Evolutionary conservation across 208 protist genomes (phyloP), one percentile per base, ranked within the genome.

Genomic region (Leishmania mexicana): DNA sequence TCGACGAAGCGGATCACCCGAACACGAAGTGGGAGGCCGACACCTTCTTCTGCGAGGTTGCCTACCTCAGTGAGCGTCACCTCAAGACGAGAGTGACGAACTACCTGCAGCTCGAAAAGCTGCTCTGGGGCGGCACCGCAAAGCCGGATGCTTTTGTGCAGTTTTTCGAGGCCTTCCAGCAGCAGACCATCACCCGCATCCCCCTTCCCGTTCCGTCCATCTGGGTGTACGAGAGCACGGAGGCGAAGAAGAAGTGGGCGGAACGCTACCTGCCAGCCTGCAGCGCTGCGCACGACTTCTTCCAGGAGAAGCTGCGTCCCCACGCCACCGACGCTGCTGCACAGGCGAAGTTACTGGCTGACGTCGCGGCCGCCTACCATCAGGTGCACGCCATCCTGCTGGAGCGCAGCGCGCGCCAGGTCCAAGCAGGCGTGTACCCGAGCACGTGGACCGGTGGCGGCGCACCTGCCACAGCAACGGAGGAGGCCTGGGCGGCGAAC

Each of bases 1-100:
- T 78, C 38, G 95, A 97, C 77, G 95, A 97, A 76, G 92, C 95
- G 6, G 95, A 97, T 85, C 87, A 85, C 62, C 93, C 95, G 10
- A 88, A 89, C 64, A 97, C 95, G 31, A 91, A 84, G 76, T 97
- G 95, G 93, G 85, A 88, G 51, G 83, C 88, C 57, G 95, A 97
- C 85, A 96, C 88, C 31, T 78, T 89, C 58, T 96, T 96, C 78
- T 84, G 87, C 76, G 93, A 96, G 83, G 75, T 92, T 21, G 83
- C 89, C 57, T 96, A 92, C 80, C 87, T 96, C 68, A 65, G 75
- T 47, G 90, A 97, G 87, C 87, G 88, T 40, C 89, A 93, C 77
- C 83, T 95, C 17, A 94, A 96, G 73, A 83, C 86, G 76, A 96
- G 96, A 81, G 88, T 91, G 75, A 87, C 87, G 35, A 96, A 93